Evolutionary conservation across 2,329 filamentous ascomycete genomes (phyloP).

Genomic region (Neurospora sp.): DNA sequence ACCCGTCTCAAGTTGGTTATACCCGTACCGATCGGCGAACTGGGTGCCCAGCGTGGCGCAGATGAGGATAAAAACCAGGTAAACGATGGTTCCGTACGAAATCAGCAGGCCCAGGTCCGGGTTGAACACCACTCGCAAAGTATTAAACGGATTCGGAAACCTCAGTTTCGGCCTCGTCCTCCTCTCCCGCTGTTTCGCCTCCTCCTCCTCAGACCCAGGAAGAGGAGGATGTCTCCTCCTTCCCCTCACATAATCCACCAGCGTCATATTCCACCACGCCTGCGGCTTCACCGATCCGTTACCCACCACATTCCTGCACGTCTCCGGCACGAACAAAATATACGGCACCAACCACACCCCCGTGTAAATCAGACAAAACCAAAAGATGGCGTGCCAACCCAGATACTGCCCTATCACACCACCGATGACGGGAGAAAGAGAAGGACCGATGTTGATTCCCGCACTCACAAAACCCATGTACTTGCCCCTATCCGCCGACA

Average conservation of each 20-base stretch:
- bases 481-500: constrained; percentile 58
- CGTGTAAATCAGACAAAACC: constrained; percentile 53
- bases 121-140: constrained; percentile 43
- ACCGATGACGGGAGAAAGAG: no score
- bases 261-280: constrained; percentile 46
- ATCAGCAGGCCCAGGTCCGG: constrained; percentile 48
- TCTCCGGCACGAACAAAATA: constrained; percentile 48
- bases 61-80: constrained; percentile 45
- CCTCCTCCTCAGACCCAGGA: neutral
- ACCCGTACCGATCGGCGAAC: constrained; percentile 41
- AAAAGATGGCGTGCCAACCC: constrained; percentile 61
- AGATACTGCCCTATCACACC: constrained; percentile 44
- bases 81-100: constrained; percentile 43
- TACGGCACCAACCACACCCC: constrained; percentile 43
- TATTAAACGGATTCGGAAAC: constrained; percentile 48
- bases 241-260: constrained; percentile 38
- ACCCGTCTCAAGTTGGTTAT: constrained; percentile 40
- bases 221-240: constrained; percentile 22
- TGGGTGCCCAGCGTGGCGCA: constrained; percentile 43
- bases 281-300: constrained; percentile 45
- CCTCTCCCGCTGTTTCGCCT: neutral
- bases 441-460: constrained; percentile 33
- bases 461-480: constrained; percentile 61
- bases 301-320: constrained; percentile 49
- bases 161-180: constrained; percentile 31